Percentiles rank a stretch among this genome's conserved stretches.
These are phyloP conservation scores for Trichoderma hamatum DNA, from an alignment of 2,329 filamentous ascomycete genomes.

Conservation along the genomic window DNA sequence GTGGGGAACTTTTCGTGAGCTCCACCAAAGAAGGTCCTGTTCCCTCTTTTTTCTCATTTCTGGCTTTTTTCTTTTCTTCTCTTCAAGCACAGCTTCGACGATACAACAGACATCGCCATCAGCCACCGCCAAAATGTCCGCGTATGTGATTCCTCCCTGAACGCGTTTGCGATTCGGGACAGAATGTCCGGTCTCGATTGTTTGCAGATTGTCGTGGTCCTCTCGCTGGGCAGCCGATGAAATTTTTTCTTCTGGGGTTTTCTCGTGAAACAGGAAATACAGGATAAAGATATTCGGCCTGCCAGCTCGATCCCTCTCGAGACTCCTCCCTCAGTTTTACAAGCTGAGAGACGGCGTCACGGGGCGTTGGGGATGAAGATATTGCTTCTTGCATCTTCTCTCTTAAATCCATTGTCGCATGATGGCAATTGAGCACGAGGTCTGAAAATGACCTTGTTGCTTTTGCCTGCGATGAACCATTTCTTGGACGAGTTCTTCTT, in stretches of 20 bases:
- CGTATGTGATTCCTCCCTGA: conserved; percentile 56
- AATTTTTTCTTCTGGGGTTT: neutral
- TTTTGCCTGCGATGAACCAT: conserved; percentile 41
- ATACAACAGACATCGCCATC: conserved; percentile 45
- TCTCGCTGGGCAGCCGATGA: conserved; percentile 68
- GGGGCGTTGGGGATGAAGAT: conserved; percentile 84
- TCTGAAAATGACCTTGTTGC: conserved; percentile 36
- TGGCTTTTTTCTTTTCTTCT: conserved; percentile 5
- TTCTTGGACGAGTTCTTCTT: conserved; percentile 45
- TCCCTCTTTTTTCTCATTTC: conserved; percentile 4
- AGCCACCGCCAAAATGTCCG: conserved; percentile 51
- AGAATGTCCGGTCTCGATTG: conserved; percentile 53
- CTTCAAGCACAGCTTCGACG: conserved; percentile 34
- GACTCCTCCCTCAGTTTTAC: conserved; percentile 61
- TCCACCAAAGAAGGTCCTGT: conserved; percentile 14
- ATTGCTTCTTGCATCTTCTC: conserved; percentile 57
- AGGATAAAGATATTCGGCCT: conserved; percentile 40
- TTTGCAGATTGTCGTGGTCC: conserved; percentile 79
- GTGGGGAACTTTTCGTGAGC: neutral
- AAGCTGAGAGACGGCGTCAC: conserved; percentile 60
- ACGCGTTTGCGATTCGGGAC: conserved; percentile 40
- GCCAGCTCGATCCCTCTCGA: conserved; percentile 80
- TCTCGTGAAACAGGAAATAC: conserved; percentile 33
- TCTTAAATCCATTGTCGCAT: conserved; percentile 73
- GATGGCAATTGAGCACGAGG: conserved; percentile 33